phyloP scores from a whole-genome alignment of 2,329 filamentous ascomycete genomes.

The Aspergillus transmontanensis region DNA sequence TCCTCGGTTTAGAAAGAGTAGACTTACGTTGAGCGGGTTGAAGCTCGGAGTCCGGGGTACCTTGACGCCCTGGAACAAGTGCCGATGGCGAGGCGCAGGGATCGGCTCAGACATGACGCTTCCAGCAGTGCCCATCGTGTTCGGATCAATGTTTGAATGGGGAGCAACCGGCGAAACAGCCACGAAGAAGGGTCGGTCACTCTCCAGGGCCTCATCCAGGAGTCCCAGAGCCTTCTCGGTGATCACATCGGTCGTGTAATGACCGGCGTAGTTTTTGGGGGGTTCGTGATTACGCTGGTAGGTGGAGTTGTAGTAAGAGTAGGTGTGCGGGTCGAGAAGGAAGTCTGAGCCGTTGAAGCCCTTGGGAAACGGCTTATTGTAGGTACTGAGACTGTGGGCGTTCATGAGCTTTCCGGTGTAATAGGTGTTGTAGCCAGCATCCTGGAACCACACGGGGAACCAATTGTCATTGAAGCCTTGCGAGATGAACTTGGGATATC shows the following conservation, averaged over 20 bases:
- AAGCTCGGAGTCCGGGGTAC: constrained; percentile 67
- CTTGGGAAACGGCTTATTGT: constrained; percentile 42
- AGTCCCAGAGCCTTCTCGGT: constrained; percentile 62
- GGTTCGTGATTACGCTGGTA: constrained; percentile 62
- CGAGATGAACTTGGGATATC: constrained; percentile 55
- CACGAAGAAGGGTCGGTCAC: constrained; percentile 66
- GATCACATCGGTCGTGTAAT: constrained; percentile 63
- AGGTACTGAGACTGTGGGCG: constrained; percentile 52
- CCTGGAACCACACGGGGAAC: constrained; percentile 56
- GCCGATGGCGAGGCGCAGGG: constrained; percentile 61
- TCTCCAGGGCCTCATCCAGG: constrained; percentile 60
- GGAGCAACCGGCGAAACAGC: constrained; percentile 67
- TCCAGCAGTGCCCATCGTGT: constrained; percentile 25
- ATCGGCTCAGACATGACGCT: constrained; percentile 54
- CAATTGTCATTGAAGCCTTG: constrained; percentile 55
- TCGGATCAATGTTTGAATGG: constrained; percentile 59
- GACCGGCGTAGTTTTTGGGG: constrained; percentile 58
- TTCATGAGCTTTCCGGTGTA: constrained; percentile 62
- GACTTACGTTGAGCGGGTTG: constrained; percentile 61
- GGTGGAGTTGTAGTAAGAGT: constrained; percentile 67
- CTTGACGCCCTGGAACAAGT: constrained; percentile 62
- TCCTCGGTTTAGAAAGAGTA: neutral
- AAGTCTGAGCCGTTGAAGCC: constrained; percentile 48
- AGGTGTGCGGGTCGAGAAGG: constrained; percentile 56
- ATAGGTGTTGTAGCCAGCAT: constrained; percentile 56